phyloP scores from a whole-genome alignment of 495 filamentous ascomycete species.

The Aspergillus conjunctus region DNA sequence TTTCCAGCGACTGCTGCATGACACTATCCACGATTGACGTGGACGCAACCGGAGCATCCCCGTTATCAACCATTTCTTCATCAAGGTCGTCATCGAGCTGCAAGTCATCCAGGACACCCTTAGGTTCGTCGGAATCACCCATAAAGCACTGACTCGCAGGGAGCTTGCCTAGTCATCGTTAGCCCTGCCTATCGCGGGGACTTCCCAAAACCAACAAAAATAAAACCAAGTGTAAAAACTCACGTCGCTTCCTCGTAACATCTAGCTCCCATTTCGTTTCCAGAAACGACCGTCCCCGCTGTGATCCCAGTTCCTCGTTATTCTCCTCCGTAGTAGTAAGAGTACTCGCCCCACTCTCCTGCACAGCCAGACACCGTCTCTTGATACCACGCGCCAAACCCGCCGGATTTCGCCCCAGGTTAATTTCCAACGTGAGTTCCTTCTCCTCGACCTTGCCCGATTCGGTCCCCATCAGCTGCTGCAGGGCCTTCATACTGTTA shows the following conservation, averaged over 20 bases:
- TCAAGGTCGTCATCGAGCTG: constrained; percentile 9
- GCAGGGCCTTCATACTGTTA: constrained; percentile 42
- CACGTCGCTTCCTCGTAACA: constrained; percentile 42
- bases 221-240: constrained; percentile 21
- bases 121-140: constrained; percentile 20
- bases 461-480: constrained; percentile 31
- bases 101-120: constrained; percentile 13
- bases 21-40: constrained; percentile 23
- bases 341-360: constrained; percentile 4
- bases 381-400: constrained; percentile 46
- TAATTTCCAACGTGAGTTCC: constrained; percentile 39
- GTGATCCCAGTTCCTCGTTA: background rate
- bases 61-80: constrained; percentile 15
- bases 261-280: constrained; percentile 46
- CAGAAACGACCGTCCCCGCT: constrained; percentile 39
- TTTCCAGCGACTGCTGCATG: constrained; percentile 16
- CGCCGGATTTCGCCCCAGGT: constrained; percentile 30
- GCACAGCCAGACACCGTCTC: constrained; percentile 40
- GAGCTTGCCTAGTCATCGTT: constrained; percentile 39
- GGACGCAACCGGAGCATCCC: constrained; percentile 22
- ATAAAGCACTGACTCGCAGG: constrained; percentile 32
- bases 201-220: background rate
- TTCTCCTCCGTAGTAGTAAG: background rate
- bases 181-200: background rate
- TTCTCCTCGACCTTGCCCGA: constrained; percentile 21